Evolutionary conservation across 768 basidiomycete species (phyloP).

Genomic region (Clitopilus hobsonii): DNA sequence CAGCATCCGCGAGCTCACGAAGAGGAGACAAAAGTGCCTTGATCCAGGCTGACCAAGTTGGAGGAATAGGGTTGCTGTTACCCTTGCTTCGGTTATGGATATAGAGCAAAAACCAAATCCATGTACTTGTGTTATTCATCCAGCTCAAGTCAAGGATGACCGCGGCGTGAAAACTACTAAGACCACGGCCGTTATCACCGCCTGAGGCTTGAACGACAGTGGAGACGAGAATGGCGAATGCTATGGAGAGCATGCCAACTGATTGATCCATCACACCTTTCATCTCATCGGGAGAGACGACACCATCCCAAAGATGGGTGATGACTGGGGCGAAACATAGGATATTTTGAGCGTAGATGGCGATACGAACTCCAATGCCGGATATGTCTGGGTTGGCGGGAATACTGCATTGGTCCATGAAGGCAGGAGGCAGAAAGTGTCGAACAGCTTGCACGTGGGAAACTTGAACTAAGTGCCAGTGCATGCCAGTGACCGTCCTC

Average conservation of each 20-base stretch:
- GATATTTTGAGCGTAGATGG: slow-evolving; percentile 20
- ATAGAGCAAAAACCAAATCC: too few species aligned
- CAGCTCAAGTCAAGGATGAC: slow-evolving; percentile 22
- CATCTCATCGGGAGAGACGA: slow-evolving; percentile 14
- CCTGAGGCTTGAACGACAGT: slow-evolving; percentile 16
- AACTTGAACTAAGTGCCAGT: too few species aligned
- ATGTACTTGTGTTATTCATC: slow-evolving; percentile 18
- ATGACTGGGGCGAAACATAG: slow-evolving; percentile 18
- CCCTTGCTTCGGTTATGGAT: too few species aligned
- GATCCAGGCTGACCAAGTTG: too few species aligned
- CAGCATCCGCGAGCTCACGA: too few species aligned
- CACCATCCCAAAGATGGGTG: slow-evolving; percentile 13
- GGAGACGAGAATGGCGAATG: slow-evolving; percentile 19
- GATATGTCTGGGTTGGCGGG: slow-evolving; percentile 14
- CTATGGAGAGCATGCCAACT: slow-evolving; percentile 16
- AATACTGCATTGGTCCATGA: too few species aligned
- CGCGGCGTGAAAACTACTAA: slow-evolving; percentile 16
- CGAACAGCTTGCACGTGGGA: too few species aligned
- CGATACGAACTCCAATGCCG: slow-evolving; percentile 20
- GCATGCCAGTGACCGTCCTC: too few species aligned
- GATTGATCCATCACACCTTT: slow-evolving; percentile 4
- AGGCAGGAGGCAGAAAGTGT: too few species aligned
- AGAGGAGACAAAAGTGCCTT: too few species aligned
- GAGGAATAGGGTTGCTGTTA: too few species aligned
- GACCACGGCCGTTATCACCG: neutral